A percentile compares a stretch with the other conserved stretches of the same genome.
Conservation (phyloP, 306 rosid species). For the Sechiopsis laciniata region DNA sequence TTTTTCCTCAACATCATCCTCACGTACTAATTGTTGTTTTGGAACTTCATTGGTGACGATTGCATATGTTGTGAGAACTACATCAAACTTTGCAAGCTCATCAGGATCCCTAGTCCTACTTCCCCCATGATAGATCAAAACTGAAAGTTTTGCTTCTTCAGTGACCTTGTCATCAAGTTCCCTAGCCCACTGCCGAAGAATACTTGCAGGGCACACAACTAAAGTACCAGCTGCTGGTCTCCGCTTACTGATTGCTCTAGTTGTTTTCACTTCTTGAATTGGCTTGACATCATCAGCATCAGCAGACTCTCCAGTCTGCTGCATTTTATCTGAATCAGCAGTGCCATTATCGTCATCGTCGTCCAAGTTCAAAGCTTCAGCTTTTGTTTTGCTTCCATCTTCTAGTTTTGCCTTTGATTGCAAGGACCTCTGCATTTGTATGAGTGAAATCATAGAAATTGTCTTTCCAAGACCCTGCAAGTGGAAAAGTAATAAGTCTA, state of each 20-base stretch:
- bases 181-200: conserved; percentile 93
- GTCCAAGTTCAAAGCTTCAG: conserved; percentile 87
- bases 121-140: conserved; percentile 84
- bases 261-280: conserved; percentile 46
- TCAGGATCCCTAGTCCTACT: conserved; percentile 79
- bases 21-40: conserved; percentile 78
- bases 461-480: conserved; percentile 99
- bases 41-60: conserved; percentile 92
- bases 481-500: conserved; percentile 22
- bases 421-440: conserved; percentile 64
- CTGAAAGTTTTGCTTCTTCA: conserved; percentile 55
- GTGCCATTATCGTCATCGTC: conserved; percentile 53
- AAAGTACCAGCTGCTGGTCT: conserved; percentile 96
- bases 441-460: conserved; percentile 82
- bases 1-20: conserved; percentile 69
- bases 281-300: conserved; percentile 44
- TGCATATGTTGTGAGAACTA: conserved; percentile 87
- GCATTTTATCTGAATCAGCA: conserved; percentile 37
- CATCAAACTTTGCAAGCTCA: conserved; percentile 72
- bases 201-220: conserved; percentile 98
- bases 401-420: conserved; percentile 57
- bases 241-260: conserved; percentile 49
- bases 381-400: conserved; percentile 41
- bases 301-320: conserved; percentile 39
- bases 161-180: conserved; percentile 87